Percentiles rank a stretch among this genome's conserved stretches.
phyloP scores from a whole-genome alignment of 2,329 filamentous ascomycete species.

The Diaporthe vaccinii region DNA sequence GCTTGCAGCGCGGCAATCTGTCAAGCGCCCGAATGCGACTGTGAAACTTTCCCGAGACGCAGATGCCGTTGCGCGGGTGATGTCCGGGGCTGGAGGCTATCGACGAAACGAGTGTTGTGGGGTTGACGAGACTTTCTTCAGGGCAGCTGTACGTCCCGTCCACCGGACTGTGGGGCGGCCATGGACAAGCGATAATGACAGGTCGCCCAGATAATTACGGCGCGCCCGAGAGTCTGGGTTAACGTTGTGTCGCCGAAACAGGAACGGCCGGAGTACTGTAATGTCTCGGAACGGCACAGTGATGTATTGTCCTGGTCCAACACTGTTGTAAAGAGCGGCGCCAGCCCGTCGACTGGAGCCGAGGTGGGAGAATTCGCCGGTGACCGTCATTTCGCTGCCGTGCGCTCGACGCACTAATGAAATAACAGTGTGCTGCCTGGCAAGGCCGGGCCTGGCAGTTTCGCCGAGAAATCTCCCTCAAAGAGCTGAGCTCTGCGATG shows the following conservation, averaged over 20 bases:
- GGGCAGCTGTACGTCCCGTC: neutral
- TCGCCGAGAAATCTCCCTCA: slow-evolving; percentile 23
- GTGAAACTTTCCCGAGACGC: slow-evolving; percentile 30
- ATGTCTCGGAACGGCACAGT: slow-evolving; percentile 25
- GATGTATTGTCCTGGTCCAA: neutral
- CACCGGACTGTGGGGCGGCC: slow-evolving; percentile 13
- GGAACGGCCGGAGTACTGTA: slow-evolving; percentile 25
- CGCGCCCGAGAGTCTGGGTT: slow-evolving; percentile 24
- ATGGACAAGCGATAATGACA: slow-evolving; percentile 23
- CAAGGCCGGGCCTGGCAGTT: neutral
- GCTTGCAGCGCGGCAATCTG: slow-evolving; percentile 29
- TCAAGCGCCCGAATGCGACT: slow-evolving; percentile 30
- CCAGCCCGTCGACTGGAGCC: slow-evolving; percentile 1
- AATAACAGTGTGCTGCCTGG: neutral
- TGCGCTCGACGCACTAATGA: neutral
- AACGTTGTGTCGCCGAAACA: slow-evolving; percentile 22
- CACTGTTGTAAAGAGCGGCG: neutral
- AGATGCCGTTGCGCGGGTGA: slow-evolving; percentile 22
- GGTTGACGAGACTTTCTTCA: neutral
- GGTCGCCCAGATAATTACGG: slow-evolving; percentile 28
- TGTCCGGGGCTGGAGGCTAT: slow-evolving; percentile 14
- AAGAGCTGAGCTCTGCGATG: neutral
- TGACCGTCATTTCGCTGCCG: neutral
- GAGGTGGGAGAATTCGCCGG: neutral
- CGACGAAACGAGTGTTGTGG: slow-evolving; percentile 24